Conservation (phyloP, 148 eudicot species). For the Fagopyrum tataricum region DNA sequence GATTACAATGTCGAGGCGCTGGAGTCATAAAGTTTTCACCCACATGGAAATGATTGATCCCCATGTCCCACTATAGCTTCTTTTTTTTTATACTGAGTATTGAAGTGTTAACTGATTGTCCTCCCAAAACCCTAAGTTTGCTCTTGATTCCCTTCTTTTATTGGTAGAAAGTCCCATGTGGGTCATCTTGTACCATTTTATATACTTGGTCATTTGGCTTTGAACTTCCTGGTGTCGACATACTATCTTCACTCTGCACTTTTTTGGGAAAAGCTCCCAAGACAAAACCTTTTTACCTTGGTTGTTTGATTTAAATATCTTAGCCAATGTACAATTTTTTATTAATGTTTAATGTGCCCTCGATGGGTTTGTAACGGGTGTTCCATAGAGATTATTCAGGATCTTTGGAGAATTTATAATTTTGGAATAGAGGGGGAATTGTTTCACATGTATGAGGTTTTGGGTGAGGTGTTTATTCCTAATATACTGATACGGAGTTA, state of each 20-base stretch:
- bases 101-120: slow-evolving; percentile 1
- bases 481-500: no score
- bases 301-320: background rate
- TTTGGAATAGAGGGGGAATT: no score
- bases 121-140: slow-evolving; percentile 11
- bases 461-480: no score
- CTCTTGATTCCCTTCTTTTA: background rate
- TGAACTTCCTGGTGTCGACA: slow-evolving; percentile 1
- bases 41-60: background rate
- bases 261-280: slow-evolving; percentile 2
- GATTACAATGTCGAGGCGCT: slow-evolving; percentile 4
- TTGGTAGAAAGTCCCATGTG: background rate
- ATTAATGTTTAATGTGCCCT: background rate
- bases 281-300: background rate
- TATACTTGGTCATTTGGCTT: background rate
- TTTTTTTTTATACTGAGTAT: background rate
- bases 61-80: background rate
- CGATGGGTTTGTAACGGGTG: no score
- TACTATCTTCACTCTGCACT: slow-evolving; percentile 6
- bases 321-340: background rate
- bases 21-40: background rate
- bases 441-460: no score
- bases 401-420: no score
- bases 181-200: background rate
- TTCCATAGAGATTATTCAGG: no score